Conservation (phyloP, 768 basidiomycete species). For the Tricholoma saponaceum region DNA sequence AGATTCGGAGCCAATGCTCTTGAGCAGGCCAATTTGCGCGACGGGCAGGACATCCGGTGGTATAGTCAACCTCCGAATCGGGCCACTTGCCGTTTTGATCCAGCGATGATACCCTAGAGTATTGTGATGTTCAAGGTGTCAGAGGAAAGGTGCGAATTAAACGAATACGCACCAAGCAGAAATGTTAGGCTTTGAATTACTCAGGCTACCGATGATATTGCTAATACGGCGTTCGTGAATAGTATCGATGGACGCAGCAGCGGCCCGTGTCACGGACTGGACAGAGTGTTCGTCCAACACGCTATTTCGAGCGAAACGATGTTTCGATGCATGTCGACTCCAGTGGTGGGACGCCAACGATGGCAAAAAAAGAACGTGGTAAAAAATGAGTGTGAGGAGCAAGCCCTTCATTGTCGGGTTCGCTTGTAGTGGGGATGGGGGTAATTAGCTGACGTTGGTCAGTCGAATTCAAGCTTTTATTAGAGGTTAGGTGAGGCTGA, state of each 20-base stretch:
- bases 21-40: slow-evolving; percentile 58
- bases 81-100: slow-evolving; percentile 38
- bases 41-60: slow-evolving; percentile 46
- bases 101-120: slow-evolving; percentile 15
- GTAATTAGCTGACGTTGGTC: too few relatives aligned
- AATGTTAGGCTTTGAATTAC: slow-evolving; percentile 7
- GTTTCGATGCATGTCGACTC: background rate
- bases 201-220: slow-evolving; percentile 11
- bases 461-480: too few relatives aligned
- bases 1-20: slow-evolving; percentile 43
- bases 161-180: slow-evolving; percentile 9
- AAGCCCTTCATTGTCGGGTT: slow-evolving; percentile 7
- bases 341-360: slow-evolving; percentile 1
- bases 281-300: background rate
- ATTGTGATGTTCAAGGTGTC: background rate
- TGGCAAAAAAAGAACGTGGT: slow-evolving; percentile 14
- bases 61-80: slow-evolving; percentile 41
- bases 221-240: slow-evolving; percentile 14
- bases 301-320: background rate
- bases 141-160: background rate
- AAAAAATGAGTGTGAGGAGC: slow-evolving; percentile 10
- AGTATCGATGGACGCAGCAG: slow-evolving; percentile 9
- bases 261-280: slow-evolving; percentile 24
- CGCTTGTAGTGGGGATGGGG: background rate
- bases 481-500: too few relatives aligned